Evolutionary conservation across 305 asterid species (phyloP).

Genomic region (Caryopteris hybrid): DNA sequence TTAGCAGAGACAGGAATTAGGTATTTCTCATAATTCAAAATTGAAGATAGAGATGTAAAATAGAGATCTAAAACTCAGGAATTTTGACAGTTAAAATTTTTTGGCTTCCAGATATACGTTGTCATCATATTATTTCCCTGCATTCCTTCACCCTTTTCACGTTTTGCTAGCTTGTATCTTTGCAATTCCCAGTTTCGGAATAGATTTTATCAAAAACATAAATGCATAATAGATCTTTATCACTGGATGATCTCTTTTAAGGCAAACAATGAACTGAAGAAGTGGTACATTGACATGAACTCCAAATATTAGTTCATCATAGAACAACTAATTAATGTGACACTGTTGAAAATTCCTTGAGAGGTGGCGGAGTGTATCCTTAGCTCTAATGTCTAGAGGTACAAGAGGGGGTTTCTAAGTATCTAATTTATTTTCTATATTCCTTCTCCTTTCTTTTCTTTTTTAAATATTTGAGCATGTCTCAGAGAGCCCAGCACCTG

Average conservation of each 20-base stretch:
- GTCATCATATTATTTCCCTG: not conserved
- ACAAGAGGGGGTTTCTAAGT: not conserved
- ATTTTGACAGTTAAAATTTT: too few species aligned
- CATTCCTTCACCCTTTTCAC: not conserved
- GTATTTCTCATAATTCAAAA: too few species aligned
- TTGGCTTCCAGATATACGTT: not conserved
- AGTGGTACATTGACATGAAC: too few species aligned
- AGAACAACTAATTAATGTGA: too few species aligned
- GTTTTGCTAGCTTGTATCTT: not conserved
- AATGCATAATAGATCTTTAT: too few species aligned
- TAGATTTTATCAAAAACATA: not conserved
- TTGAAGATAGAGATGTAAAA: too few species aligned
- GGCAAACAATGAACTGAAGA: not conserved
- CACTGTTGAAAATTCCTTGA: too few species aligned
- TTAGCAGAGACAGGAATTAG: too few species aligned
- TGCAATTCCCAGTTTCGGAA: not conserved
- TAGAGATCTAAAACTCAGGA: too few species aligned
- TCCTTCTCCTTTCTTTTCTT: not conserved
- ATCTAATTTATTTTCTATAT: not conserved
- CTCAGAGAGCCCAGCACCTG: not conserved
- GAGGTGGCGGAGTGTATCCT: not conserved
- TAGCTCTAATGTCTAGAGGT: not conserved
- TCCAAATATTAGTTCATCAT: too few species aligned
- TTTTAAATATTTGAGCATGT: not conserved
- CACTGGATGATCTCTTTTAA: too few species aligned